Conservation (phyloP, 2,329 filamentous ascomycete genomes). For the Xylariaceae sp. region DNA sequence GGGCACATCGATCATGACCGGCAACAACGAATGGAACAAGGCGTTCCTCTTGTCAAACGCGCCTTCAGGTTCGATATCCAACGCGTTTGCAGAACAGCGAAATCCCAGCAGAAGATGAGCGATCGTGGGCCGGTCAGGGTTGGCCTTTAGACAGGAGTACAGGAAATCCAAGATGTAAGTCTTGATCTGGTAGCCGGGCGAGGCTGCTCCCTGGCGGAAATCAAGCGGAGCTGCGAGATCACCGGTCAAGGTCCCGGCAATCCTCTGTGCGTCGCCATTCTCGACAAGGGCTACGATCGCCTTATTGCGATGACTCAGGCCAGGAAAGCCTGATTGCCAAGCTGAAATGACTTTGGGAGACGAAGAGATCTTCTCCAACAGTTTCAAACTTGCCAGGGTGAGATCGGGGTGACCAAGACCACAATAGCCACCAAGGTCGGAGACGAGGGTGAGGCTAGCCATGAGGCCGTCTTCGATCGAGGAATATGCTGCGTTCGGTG, state of each 20-base stretch:
- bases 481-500: slow-evolving; percentile 66
- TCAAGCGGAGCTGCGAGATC: slow-evolving; percentile 68
- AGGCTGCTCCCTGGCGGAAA: slow-evolving; percentile 61
- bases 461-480: slow-evolving; percentile 90
- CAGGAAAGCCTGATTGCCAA: slow-evolving; percentile 56
- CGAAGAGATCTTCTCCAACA: slow-evolving; percentile 80
- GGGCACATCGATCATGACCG: slow-evolving; percentile 64
- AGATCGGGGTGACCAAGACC: slow-evolving; percentile 77
- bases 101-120: slow-evolving; percentile 91
- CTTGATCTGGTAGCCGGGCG: slow-evolving; percentile 75
- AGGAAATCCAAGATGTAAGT: slow-evolving; percentile 81
- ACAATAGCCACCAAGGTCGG: slow-evolving; percentile 80
- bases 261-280: slow-evolving; percentile 72
- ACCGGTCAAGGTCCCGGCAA: slow-evolving; percentile 65
- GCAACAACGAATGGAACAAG: slow-evolving; percentile 76
- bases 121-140: slow-evolving; percentile 73
- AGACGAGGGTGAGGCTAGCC: slow-evolving; percentile 70
- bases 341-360: slow-evolving; percentile 74
- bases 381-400: slow-evolving; percentile 70
- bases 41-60: slow-evolving; percentile 68
- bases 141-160: slow-evolving; percentile 69
- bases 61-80: slow-evolving; percentile 63
- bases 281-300: slow-evolving; percentile 84
- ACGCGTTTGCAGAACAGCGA: slow-evolving; percentile 62
- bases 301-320: slow-evolving; percentile 67